Evolutionary conservation across 2,329 filamentous ascomycete genomes (phyloP).

Genomic region (Aspergillus nomiae): DNA sequence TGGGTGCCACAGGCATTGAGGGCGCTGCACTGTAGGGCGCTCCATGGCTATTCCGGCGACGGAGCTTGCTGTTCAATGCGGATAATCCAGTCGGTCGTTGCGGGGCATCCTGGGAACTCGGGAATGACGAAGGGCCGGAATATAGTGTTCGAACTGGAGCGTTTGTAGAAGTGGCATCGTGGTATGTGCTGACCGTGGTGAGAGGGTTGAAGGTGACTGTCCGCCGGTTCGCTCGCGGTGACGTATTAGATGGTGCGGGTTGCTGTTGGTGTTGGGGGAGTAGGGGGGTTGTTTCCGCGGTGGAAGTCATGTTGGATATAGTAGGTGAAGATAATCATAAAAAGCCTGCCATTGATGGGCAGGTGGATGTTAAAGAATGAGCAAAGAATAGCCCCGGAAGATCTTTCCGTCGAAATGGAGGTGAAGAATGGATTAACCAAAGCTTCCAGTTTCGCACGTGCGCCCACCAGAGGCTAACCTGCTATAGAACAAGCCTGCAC

Average conservation of each 20-base stretch:
- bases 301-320: conserved; percentile 35
- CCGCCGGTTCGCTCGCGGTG: conserved; percentile 41
- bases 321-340: conserved; percentile 12
- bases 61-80: conserved; percentile 82
- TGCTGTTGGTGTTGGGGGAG: conserved; percentile 38
- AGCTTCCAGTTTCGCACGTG: conserved; percentile 27
- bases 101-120: conserved; percentile 29
- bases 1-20: conserved; percentile 53
- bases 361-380: conserved; percentile 3
- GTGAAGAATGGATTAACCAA: conserved; percentile 13
- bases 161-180: conserved; percentile 43
- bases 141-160: conserved; percentile 45
- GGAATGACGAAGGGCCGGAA: conserved; percentile 39
- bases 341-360: conserved; percentile 20
- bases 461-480: conserved; percentile 12
- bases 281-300: conserved; percentile 45
- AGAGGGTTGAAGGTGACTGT: conserved; percentile 53
- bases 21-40: conserved; percentile 51
- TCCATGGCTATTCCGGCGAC: conserved; percentile 81
- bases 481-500: not conserved
- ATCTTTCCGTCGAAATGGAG: conserved; percentile 6
- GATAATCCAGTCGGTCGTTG: conserved; percentile 66
- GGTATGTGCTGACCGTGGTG: conserved; percentile 48
- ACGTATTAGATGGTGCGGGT: conserved; percentile 35
- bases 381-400: conserved; percentile 2